Conservation (phyloP, 1,284 basidiomycete species). For the Leccinum griseonigrum region DNA sequence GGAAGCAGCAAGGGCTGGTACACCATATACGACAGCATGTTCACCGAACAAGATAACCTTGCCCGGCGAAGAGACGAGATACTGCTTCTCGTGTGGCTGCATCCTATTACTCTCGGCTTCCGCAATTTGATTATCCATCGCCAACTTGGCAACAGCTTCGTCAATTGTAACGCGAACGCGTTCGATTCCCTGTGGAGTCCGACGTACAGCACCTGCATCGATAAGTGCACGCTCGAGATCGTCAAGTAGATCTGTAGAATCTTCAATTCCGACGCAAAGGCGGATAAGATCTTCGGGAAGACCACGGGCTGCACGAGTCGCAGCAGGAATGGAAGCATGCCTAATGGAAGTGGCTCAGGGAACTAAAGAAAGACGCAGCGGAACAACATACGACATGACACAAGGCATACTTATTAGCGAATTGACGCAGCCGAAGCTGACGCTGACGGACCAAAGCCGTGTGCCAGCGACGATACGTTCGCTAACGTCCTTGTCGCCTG, state of each 20-base stretch:
- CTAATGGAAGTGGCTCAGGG: conserved; percentile 40
- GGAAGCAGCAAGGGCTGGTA: conserved; percentile 94
- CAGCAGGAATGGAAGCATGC: conserved; percentile 96
- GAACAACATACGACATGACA: conserved; percentile 88
- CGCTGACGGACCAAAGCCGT: conserved; percentile 95
- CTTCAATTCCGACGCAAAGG: conserved; percentile 98
- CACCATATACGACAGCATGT: conserved; percentile 98
- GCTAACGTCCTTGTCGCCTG: conserved; percentile 87
- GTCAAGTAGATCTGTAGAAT: conserved; percentile 88
- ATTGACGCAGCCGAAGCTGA: conserved; percentile 98
- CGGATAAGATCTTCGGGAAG: conserved; percentile 98
- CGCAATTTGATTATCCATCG: conserved; percentile 31
- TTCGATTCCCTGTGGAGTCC: conserved; percentile 43
- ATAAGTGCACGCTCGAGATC: conserved; percentile 93
- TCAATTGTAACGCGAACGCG: conserved; percentile 45
- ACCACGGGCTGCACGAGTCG: conserved; percentile 88
- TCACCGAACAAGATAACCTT: conserved; percentile 99
- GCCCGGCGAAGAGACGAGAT: conserved; percentile 93
- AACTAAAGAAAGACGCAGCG: conserved; percentile 10
- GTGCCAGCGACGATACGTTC: conserved; percentile 93
- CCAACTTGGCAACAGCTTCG: conserved; percentile 68
- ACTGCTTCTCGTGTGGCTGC: conserved; percentile 53
- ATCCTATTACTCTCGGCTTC: conserved; percentile 2
- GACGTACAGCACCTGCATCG: conserved; percentile 84
- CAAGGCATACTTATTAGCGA: conserved; percentile 99